A percentile compares a stretch with the other conserved stretches of the same genome.
Conservation (phyloP, 225 moss, liverwort and hornwort species). For the Lunularia cruciata region DNA sequence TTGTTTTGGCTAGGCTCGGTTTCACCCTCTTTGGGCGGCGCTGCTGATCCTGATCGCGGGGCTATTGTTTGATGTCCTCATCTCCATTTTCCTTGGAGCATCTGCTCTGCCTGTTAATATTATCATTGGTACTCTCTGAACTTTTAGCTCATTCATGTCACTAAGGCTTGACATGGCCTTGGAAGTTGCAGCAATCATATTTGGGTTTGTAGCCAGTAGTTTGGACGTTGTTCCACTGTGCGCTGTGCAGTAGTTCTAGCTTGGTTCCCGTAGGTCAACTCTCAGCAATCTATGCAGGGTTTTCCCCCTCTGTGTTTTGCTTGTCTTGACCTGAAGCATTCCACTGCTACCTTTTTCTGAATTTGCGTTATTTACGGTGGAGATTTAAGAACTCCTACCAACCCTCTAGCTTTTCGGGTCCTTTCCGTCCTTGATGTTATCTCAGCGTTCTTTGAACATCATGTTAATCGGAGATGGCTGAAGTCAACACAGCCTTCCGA, state of each 20-base stretch:
- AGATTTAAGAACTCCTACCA: too few relatives aligned
- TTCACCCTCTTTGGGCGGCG: slow-evolving; percentile 91
- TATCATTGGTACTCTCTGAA: slow-evolving; percentile 79
- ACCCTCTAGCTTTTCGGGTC: too few relatives aligned
- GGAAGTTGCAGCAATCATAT: not conserved
- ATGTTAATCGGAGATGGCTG: not conserved
- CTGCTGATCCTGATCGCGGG: slow-evolving; percentile 80
- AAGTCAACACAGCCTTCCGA: not conserved
- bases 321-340: slow-evolving; percentile 1
- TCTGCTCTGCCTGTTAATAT: slow-evolving; percentile 94
- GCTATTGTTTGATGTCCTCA: slow-evolving; percentile 89
- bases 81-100: slow-evolving; percentile 88
- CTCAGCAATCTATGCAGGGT: too few relatives aligned
- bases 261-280: not conserved
- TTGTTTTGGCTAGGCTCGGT: slow-evolving; percentile 63
- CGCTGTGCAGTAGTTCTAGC: not conserved
- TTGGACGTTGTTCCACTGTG: not conserved
- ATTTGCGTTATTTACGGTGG: too few relatives aligned
- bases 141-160: slow-evolving; percentile 44
- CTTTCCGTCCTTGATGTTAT: not conserved
- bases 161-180: slow-evolving; percentile 44
- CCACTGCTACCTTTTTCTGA: too few relatives aligned
- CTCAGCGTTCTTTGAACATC: not conserved
- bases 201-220: not conserved
- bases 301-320: too few relatives aligned